These are phyloP conservation scores for Ehretia macrophylla DNA, from an alignment of 257 asterid genomes.

Conservation along the genomic window DNA sequence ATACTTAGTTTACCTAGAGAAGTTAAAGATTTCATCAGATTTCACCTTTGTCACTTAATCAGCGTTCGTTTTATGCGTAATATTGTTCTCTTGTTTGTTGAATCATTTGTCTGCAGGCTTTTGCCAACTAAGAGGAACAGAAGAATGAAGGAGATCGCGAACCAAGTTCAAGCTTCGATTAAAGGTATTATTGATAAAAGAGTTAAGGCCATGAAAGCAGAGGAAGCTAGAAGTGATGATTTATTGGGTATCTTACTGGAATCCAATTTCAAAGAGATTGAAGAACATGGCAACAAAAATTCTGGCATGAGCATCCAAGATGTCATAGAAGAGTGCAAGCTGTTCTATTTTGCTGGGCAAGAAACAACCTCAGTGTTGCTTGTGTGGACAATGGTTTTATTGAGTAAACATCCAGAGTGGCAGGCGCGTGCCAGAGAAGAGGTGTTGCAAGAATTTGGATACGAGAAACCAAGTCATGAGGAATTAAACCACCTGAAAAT, in stretches of 20 bases:
- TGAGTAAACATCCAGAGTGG: conserved; percentile 17
- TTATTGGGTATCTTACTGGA: conserved; percentile 19
- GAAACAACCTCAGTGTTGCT: conserved; percentile 20
- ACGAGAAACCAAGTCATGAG: not conserved
- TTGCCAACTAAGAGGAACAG: conserved; percentile 7
- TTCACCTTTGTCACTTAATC: not conserved
- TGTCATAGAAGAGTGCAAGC: conserved; percentile 14
- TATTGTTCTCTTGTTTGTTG: no score
- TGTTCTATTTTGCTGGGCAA: conserved; percentile 22
- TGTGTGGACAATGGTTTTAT: conserved; percentile 21
- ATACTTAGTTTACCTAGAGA: no score
- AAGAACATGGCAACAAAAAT: conserved; percentile 11
- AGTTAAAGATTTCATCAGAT: not conserved
- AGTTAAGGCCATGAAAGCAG: conserved; percentile 13
- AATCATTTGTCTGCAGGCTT: not conserved
- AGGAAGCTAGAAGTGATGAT: conserved; percentile 9
- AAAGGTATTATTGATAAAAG: conserved; percentile 2
- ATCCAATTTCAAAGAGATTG: conserved; percentile 16
- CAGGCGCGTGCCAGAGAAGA: conserved; percentile 21
- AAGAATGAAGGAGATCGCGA: conserved; percentile 14
- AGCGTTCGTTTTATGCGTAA: no score
- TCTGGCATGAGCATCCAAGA: conserved; percentile 19
- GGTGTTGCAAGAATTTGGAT: conserved; percentile 14
- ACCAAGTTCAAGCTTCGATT: not conserved
- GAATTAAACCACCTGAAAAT: not conserved